phyloP scores from a whole-genome alignment of 805 yeast genomes.

The Cyberlindnera mrakii region DNA sequence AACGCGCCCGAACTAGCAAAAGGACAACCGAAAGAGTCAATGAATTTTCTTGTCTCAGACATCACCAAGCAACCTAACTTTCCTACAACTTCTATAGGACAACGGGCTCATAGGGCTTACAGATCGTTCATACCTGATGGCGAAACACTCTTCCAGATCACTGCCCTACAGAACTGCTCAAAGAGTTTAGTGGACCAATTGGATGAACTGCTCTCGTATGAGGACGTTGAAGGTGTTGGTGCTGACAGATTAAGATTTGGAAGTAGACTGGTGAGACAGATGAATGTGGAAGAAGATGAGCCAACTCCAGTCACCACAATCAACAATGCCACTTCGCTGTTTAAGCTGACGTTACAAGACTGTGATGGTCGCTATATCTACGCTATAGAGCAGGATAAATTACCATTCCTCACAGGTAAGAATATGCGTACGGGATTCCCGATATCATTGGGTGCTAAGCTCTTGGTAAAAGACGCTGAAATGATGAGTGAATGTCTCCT shows the following conservation, averaged over 20 bases:
- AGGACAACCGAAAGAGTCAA: background rate
- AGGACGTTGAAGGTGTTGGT: constrained; percentile 54
- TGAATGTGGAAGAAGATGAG: constrained; percentile 38
- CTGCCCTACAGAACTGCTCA: constrained; percentile 48
- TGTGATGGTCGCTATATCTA: constrained; percentile 41
- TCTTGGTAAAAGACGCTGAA: constrained; percentile 44
- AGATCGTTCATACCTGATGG: constrained; percentile 2
- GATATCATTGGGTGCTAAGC: constrained; percentile 50
- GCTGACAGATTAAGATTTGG: constrained; percentile 43
- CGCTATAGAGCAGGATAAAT: constrained; percentile 51
- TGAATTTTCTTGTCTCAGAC: constrained; percentile 5
- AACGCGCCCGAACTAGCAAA: no score
- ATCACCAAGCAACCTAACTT: constrained; percentile 8
- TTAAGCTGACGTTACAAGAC: constrained; percentile 56
- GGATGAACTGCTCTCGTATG: constrained; percentile 45
- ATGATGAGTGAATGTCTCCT: constrained; percentile 41
- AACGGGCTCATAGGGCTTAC: constrained; percentile 13
- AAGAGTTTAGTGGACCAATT: constrained; percentile 44
- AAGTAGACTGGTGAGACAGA: constrained; percentile 34
- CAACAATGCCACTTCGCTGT: constrained; percentile 26
- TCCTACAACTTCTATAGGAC: constrained; percentile 15
- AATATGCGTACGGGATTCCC: constrained; percentile 26
- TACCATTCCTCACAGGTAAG: constrained; percentile 37
- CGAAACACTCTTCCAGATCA: constrained; percentile 45
- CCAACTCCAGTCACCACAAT: constrained; percentile 5